Percentiles rank a stretch among this genome's conserved stretches.
These are phyloP conservation scores for Oryza meridionalis DNA, from an alignment of 176 grass and related monocot species.

Conservation along the genomic window DNA sequence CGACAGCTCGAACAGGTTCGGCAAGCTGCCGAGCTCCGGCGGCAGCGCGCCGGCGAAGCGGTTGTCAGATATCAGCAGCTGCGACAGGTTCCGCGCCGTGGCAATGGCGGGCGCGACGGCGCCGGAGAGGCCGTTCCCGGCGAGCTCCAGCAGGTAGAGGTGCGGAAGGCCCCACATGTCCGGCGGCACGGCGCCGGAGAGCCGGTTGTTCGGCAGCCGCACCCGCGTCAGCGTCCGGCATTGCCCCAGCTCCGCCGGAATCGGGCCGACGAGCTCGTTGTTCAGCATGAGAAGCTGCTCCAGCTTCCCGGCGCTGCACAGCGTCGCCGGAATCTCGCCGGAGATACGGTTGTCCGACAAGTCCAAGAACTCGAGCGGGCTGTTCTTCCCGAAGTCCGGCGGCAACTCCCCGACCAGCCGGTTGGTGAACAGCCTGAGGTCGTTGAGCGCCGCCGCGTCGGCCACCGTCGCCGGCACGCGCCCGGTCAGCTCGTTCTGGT, in stretches of 20 bases:
- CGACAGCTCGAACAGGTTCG: slow-evolving; percentile 62
- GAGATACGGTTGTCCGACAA: slow-evolving; percentile 63
- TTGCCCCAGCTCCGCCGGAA: slow-evolving; percentile 59
- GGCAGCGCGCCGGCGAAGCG: slow-evolving; percentile 65
- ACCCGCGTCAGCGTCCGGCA: slow-evolving; percentile 66
- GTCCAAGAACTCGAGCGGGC: slow-evolving; percentile 64
- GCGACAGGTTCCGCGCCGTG: slow-evolving; percentile 65
- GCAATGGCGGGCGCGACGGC: slow-evolving; percentile 46
- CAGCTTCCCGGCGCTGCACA: slow-evolving; percentile 58
- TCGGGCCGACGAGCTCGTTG: slow-evolving; percentile 57
- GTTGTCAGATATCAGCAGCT: slow-evolving; percentile 77
- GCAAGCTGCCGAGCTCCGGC: slow-evolving; percentile 52
- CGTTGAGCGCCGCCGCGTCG: slow-evolving; percentile 37
- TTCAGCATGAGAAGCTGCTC: slow-evolving; percentile 69
- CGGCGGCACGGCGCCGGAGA: slow-evolving; percentile 56
- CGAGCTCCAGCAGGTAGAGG: slow-evolving; percentile 71
- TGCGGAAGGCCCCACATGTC: slow-evolving; percentile 71
- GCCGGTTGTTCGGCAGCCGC: slow-evolving; percentile 64
- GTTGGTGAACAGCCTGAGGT: slow-evolving; percentile 73
- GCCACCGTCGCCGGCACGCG: slow-evolving; percentile 48
- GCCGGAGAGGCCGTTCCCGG: slow-evolving; percentile 65
- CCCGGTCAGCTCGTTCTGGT: slow-evolving; percentile 62
- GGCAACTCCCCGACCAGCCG: slow-evolving; percentile 60
- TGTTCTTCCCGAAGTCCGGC: slow-evolving; percentile 55
- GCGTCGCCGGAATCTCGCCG: slow-evolving; percentile 54